Percentiles rank a stretch among this genome's conserved stretches.
Conservation (phyloP, 305 asterid species). For the Fraxinus sp. region DNA sequence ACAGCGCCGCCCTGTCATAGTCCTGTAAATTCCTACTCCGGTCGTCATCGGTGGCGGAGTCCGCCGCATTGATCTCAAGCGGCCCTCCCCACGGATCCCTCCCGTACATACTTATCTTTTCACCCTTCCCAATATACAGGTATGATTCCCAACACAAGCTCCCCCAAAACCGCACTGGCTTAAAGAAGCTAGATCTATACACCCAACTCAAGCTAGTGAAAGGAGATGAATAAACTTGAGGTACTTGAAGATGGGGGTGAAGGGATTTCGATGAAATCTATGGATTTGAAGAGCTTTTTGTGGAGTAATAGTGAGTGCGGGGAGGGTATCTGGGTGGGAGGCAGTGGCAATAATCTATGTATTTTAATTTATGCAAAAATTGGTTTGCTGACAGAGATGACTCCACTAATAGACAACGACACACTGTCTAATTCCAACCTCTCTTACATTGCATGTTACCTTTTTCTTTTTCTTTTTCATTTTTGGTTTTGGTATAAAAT, state of each 20-base stretch:
- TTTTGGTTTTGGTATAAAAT: not conserved
- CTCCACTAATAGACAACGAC: constrained; percentile 46
- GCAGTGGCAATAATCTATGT: constrained; percentile 22
- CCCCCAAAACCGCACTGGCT: not conserved
- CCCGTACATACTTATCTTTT: not conserved
- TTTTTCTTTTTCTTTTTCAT: not conserved
- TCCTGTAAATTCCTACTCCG: constrained; percentile 69
- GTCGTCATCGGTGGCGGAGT: constrained; percentile 86
- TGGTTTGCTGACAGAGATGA: constrained; percentile 40
- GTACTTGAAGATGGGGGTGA: constrained; percentile 6
- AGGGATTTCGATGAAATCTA: not conserved
- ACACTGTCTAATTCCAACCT: constrained; percentile 40
- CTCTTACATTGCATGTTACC: not conserved
- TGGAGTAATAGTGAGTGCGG: constrained; percentile 21
- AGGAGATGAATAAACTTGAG: not conserved
- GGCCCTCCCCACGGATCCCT: constrained; percentile 97
- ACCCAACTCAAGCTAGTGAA: not conserved
- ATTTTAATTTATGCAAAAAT: constrained; percentile 12
- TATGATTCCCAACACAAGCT: not conserved
- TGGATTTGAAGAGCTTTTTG: not conserved
- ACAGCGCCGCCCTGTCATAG: constrained; percentile 78
- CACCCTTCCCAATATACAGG: not conserved
- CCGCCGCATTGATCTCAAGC: constrained; percentile 71
- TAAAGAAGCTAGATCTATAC: not conserved
- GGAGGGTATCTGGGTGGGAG: not conserved